Evolutionary conservation across 345 rosid species (phyloP), one percentile per base, ranked within the genome.

Genomic region (Mangifera indica): DNA sequence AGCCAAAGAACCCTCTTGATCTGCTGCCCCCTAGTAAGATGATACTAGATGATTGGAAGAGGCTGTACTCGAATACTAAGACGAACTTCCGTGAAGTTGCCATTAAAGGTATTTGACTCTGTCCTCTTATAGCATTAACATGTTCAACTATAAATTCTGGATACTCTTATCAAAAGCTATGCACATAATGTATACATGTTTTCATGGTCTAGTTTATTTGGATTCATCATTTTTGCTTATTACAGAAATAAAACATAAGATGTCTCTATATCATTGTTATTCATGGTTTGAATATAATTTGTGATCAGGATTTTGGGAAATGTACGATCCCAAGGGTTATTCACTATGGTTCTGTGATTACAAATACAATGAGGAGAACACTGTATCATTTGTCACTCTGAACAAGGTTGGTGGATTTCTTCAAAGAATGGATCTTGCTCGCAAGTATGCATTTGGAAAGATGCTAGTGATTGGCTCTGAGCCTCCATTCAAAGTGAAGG

Each of bases 261-360:
- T n/a, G n/a, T n/a, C n/a, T n/a, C n/a, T n/a, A n/a, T n/a, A n/a
- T n/a, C n/a, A n/a, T n/a, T n/a, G n/a, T n/a, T n/a, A n/a, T n/a
- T n/a, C n/a, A n/a, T n/a, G n/a, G n/a, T n/a, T n/a, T n/a, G n/a
- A n/a, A n/a, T n/a, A n/a, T n/a, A n/a, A n/a, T 32, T 10, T 53
- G 8, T 26, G 49, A 62, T 81, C 82, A 95, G 99, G 99, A 58
- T 95, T 95, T 86, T 95, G 99, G 99, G 99, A 92, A 80, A 95
- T 95, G 98, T 92, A 90, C 70, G 99, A 95, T 79, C 93, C 97
- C 0, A 97, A 95, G 84, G 99, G 99, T 44, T 95, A 95, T 84
- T 95, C 99, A 0, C 81, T 95, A 3, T 95, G 99, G 99, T 92
- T 95, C 83, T 95, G 98, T 45, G 92, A 95, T 77, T 95, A 95